Evolutionary conservation across 2,329 filamentous ascomycete species (phyloP).

Genomic region (Chalara sp.): DNA sequence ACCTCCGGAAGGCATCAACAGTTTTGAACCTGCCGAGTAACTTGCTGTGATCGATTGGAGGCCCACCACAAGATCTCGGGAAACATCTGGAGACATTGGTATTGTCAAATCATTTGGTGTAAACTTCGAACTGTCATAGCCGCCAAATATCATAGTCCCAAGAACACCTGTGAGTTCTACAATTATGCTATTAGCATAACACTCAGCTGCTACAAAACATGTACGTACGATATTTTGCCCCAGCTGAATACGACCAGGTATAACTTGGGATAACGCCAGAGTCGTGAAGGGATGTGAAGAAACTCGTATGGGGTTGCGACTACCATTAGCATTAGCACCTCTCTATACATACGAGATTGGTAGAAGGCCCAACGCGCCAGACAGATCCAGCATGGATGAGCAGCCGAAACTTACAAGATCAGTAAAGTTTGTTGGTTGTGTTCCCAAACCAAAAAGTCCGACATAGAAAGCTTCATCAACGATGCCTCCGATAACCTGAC

Average conservation of each 20-base stretch:
- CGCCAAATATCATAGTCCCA: constrained; percentile 32
- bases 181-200: not conserved
- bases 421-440: constrained; percentile 30
- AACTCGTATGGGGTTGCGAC: constrained; percentile 26
- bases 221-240: constrained; percentile 31
- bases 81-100: constrained; percentile 30
- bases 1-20: not conserved
- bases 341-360: no score
- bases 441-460: constrained; percentile 30
- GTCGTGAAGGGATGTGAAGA: constrained; percentile 28
- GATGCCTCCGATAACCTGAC: not conserved
- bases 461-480: not conserved
- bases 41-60: constrained; percentile 26
- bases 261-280: constrained; percentile 29
- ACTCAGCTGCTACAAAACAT: not conserved
- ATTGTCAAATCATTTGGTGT: constrained; percentile 29
- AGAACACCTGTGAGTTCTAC: constrained; percentile 25
- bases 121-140: constrained; percentile 33
- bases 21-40: not conserved
- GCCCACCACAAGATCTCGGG: constrained; percentile 31
- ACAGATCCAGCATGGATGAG: no score
- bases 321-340: no score
- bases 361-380: no score
- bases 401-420: constrained; percentile 11
- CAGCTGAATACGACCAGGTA: constrained; percentile 36